Conservation (phyloP, 441 rosid genomes). For the Jatropha podagrica region DNA sequence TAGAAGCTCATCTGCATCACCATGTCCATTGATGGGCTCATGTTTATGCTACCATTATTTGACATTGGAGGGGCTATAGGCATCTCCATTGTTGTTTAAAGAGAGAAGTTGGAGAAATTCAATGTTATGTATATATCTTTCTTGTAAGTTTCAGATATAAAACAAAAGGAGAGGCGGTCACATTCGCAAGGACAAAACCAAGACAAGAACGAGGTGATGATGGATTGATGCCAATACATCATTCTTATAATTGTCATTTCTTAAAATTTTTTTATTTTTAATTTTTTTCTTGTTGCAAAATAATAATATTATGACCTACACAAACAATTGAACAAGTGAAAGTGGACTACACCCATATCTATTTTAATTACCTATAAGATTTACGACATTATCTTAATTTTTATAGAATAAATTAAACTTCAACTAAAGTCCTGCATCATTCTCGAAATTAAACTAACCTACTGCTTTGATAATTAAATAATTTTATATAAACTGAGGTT, state of each 20-base stretch:
- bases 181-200: background rate
- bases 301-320: too few relatives aligned
- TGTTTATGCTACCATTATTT: constrained; percentile 24
- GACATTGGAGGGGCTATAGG: constrained; percentile 20
- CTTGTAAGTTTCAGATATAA: background rate
- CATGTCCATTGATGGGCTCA: constrained; percentile 25
- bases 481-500: too few relatives aligned
- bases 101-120: background rate
- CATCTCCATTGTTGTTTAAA: background rate
- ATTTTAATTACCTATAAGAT: too few relatives aligned
- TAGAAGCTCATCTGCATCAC: constrained; percentile 62
- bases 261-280: too few relatives aligned
- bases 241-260: background rate
- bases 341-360: too few relatives aligned
- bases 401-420: too few relatives aligned
- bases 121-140: background rate
- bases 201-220: background rate
- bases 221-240: background rate
- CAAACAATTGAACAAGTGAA: too few relatives aligned
- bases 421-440: too few relatives aligned
- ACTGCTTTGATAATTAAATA: too few relatives aligned
- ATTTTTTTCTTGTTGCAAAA: too few relatives aligned
- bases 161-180: background rate
- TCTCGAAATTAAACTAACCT: too few relatives aligned
- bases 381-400: too few relatives aligned